Base-by-base conservation (phyloP, 352 stramenopile genomes). In the Globisporangium perplexum region DNA sequence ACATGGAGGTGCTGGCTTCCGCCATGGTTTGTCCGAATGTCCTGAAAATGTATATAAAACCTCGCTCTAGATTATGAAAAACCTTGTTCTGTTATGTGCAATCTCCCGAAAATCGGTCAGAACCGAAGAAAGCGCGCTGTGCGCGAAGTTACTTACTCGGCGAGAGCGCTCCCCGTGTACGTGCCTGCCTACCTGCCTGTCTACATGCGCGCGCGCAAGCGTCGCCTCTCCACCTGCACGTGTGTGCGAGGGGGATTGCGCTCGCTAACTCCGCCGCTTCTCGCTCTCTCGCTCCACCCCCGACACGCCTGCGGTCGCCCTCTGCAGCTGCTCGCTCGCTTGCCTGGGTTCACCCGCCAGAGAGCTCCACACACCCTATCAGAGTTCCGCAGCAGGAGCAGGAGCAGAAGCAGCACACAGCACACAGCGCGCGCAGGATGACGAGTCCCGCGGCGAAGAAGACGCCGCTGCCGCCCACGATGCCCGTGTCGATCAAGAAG, bases 401-500 rank as follows among this genome's bases (percentile, higher is more conserved):
- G 5, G 3, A 30, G 26, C 41, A 46, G n/a, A n/a, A n/a, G n/a
- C n/a, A n/a, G n/a, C n/a, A n/a, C n/a, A n/a, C n/a, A n/a, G n/a
- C n/a, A n/a, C n/a, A n/a, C n/a, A n/a, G n/a, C n/a, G n/a, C n/a
- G n/a, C n/a, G n/a, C 41, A 30, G 43, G 35, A 63, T 63, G 57
- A 58, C 57, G 33, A 63, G 57, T 45, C 57, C 74, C 1, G 65
- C 59, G 10, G 35, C 63, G 20, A 85, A 80, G 59, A 66, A 69
- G 28, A 62, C 74, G 55, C 59, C 55, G 14, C 45, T 90, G 53
- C 80, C 77, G 43, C 80, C 77, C 31, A 74, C 77, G 14, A 71
- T 86, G 68, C 77, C 80, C 8, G 69, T 88, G 51, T 60, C 73
- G 44, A 90, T 90, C 57, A 90, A 90, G 63, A 72, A 69, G 53